A percentile compares a stretch with the other conserved stretches of the same genome.
phyloP scores from a whole-genome alignment of 257 asterid species.

The Salvia splendens region DNA sequence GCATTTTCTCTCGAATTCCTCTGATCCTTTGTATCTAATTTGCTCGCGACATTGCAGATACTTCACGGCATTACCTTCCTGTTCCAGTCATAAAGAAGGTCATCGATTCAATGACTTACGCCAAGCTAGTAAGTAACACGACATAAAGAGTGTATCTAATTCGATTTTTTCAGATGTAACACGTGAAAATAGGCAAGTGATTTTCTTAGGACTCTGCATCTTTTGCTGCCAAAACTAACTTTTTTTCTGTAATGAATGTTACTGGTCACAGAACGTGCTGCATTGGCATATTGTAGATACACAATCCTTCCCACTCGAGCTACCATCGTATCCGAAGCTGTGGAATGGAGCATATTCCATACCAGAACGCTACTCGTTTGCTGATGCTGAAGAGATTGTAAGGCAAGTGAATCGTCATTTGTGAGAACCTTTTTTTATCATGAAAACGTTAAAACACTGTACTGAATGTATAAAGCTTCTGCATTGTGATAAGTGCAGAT shows the following conservation, averaged over 20 bases:
- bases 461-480: too few relatives aligned
- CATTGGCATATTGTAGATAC: conserved; percentile 98
- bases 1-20: conserved; percentile 4
- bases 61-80: conserved; percentile 84
- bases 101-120: conserved; percentile 89
- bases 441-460: too few relatives aligned
- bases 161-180: neutral
- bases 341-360: conserved; percentile 83
- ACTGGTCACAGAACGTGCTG: conserved; percentile 70
- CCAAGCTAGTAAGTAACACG: conserved; percentile 68
- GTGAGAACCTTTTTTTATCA: too few relatives aligned
- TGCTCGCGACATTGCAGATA: conserved; percentile 52
- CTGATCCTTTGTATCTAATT: neutral
- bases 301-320: conserved; percentile 90
- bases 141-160: neutral
- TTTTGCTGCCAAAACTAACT: neutral
- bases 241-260: neutral
- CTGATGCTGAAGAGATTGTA: conserved; percentile 80
- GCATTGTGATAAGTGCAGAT: too few relatives aligned
- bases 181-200: neutral
- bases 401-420: conserved; percentile 52
- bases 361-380: conserved; percentile 66
- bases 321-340: conserved; percentile 85
- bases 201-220: too few relatives aligned
- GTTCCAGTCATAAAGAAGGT: conserved; percentile 79